Conservation (phyloP, 768 basidiomycete species). For the Xanthoconium purpureum region DNA sequence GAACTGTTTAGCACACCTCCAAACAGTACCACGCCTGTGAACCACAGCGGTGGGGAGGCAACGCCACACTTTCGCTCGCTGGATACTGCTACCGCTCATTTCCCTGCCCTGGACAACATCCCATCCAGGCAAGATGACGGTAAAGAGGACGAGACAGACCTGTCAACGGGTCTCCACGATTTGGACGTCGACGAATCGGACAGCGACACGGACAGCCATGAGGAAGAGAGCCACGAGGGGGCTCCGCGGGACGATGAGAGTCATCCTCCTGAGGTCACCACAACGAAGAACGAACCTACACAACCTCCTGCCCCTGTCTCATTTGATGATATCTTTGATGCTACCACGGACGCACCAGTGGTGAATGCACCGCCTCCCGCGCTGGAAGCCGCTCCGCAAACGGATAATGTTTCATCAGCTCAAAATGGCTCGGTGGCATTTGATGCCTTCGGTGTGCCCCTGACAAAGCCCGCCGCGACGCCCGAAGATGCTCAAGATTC, state of each 20-base stretch:
- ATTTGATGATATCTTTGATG: conserved; percentile 61
- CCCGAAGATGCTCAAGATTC: conserved; percentile 22
- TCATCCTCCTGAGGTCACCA: conserved; percentile 14
- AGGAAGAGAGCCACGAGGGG: conserved; percentile 34
- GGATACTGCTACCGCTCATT: conserved; percentile 27
- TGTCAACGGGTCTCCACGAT: conserved; percentile 53
- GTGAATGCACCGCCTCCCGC: conserved; percentile 17
- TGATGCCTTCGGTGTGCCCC: conserved; percentile 42
- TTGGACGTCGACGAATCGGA: conserved; percentile 57
- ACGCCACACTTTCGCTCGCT: conserved; percentile 24
- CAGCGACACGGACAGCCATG: conserved; percentile 50
- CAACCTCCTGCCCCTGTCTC: conserved; percentile 23
- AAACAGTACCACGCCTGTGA: conserved; percentile 35
- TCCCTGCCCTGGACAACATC: conserved; percentile 39
- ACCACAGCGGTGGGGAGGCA: conserved; percentile 4
- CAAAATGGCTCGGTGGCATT: conserved; percentile 22
- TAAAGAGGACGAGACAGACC: conserved; percentile 48
- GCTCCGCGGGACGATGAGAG: conserved; percentile 19
- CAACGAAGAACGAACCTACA: conserved; percentile 10
- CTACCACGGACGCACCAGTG: conserved; percentile 17
- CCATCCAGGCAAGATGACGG: conserved; percentile 17
- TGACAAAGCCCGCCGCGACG: conserved; percentile 16
- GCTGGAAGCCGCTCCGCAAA: conserved; percentile 13
- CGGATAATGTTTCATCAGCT: conserved; percentile 14
- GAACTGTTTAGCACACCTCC: conserved; percentile 65